Base-by-base conservation (phyloP, 305 asterid species). In the Nicotiana rustica region DNA sequence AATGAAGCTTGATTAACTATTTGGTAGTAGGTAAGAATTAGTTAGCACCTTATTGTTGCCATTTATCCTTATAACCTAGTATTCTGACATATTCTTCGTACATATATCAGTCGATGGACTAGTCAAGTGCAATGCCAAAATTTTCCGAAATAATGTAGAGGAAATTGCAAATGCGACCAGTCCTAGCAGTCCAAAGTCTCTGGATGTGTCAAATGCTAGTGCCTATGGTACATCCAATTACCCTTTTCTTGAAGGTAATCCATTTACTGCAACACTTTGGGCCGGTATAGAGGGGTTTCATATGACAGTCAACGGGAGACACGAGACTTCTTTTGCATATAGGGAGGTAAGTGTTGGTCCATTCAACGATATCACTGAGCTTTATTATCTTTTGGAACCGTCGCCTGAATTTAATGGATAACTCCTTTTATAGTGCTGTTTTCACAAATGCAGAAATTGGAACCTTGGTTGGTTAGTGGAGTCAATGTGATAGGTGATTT, bases 261-360 rank as follows among this genome's bases (percentile, higher is more conserved):
- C 96, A 21, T 96, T 96, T 83, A 91, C 97, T 76, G 97, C 98
- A 86, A 92, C 99, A 61, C 55, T 96, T 76, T 94, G 99, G 99
- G 94, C 92, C 36, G 99, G 99, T 49, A 36, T 85, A 3, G 97
- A 93, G 90, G 99, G 98, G 81, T 96, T 96, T 81, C 98, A 96
- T 87, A 89, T 92, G 94, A 88, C 99, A 6, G 97, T 96, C 56
- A 96, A 96, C 78, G 99, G 99, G 89, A 92, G 97, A 88, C 98
- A 94, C n/a, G 99, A 94, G 84, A 92, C 98, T 19, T 94, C 98
- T 61, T 96, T 93, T 84, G 82, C 86, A 67, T 94, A 92, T 81
- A 87, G 95, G 91, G 89, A 93, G 92, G 99, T 92, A 60, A 79
- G 83, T 60, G 76, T 60, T 81, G 29, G 67, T 62, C 9, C 55